A percentile compares a stretch with the other conserved stretches of the same genome.
Evolutionary conservation across 1,139 yeast genomes (phyloP).

Genomic region (Debaryomyces singareniensis): DNA sequence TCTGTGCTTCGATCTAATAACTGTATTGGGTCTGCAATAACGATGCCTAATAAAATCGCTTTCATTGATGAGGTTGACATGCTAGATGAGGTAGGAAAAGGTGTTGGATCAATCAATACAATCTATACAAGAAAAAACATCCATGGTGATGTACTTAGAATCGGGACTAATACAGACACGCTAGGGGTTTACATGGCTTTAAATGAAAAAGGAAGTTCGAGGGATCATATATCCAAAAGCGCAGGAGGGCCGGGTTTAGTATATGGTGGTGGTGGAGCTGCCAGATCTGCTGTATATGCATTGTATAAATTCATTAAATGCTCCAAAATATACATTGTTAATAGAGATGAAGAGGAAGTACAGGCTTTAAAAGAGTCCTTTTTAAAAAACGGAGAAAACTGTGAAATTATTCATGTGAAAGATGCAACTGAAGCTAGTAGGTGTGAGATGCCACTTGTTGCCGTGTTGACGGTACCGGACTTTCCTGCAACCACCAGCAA

Average conservation of each 20-base stretch:
- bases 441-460: neutral
- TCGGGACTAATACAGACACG: slow-evolving; percentile 27
- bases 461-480: neutral
- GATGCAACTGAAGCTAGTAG: neutral
- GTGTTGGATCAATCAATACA: slow-evolving; percentile 25
- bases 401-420: neutral
- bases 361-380: slow-evolving; percentile 12
- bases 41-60: slow-evolving; percentile 23
- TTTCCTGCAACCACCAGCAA: neutral
- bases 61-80: slow-evolving; percentile 18
- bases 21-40: slow-evolving; percentile 20
- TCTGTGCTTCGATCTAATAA: slow-evolving; percentile 8
- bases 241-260: slow-evolving; percentile 16
- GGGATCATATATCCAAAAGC: slow-evolving; percentile 5
- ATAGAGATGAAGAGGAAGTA: slow-evolving; percentile 19
- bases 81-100: slow-evolving; percentile 17
- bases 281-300: slow-evolving; percentile 24
- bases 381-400: slow-evolving; percentile 3
- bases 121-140: slow-evolving; percentile 15
- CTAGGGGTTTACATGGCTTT: slow-evolving; percentile 20
- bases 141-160: slow-evolving; percentile 6
- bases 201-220: slow-evolving; percentile 8
- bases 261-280: slow-evolving; percentile 30
- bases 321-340: slow-evolving; percentile 17
- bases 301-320: slow-evolving; percentile 18